phyloP scores from a whole-genome alignment of 73 alveolate genomes.

The Paraurostyla sp. region DNA sequence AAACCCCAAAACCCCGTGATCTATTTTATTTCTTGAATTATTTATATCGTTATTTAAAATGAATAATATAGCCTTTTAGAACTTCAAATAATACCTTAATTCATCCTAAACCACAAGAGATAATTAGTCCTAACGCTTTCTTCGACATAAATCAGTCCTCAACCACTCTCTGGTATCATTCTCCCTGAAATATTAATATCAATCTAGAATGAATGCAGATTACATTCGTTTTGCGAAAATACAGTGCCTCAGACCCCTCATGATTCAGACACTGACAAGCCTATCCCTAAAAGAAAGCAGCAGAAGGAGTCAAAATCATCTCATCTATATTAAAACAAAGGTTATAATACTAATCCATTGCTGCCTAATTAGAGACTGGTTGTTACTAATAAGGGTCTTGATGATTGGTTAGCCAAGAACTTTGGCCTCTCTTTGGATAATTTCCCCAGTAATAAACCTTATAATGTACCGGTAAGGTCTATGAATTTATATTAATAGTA shows the following conservation, averaged over 20 bases:
- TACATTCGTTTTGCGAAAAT: conserved; percentile 40
- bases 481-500: background rate
- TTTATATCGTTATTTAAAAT: conserved; percentile 8
- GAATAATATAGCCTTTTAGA: background rate
- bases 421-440: conserved; percentile 40
- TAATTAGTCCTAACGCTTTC: background rate
- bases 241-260: conserved; percentile 43
- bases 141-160: conserved; percentile 28
- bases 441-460: conserved; percentile 39
- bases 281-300: conserved; percentile 37
- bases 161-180: conserved; percentile 21
- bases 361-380: background rate
- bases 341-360: conserved; percentile 12
- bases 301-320: conserved; percentile 2
- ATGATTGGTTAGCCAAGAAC: conserved; percentile 62
- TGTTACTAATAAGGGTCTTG: conserved; percentile 59
- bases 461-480: conserved; percentile 41
- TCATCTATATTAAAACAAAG: background rate
- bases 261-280: conserved; percentile 33
- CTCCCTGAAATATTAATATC: background rate
- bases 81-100: background rate
- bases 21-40: background rate
- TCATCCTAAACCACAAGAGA: background rate
- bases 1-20: background rate
- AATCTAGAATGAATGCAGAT: conserved; percentile 19